Evolutionary conservation across 2,329 filamentous ascomycete species (phyloP).

Genomic region (Arachnomyces sp.): DNA sequence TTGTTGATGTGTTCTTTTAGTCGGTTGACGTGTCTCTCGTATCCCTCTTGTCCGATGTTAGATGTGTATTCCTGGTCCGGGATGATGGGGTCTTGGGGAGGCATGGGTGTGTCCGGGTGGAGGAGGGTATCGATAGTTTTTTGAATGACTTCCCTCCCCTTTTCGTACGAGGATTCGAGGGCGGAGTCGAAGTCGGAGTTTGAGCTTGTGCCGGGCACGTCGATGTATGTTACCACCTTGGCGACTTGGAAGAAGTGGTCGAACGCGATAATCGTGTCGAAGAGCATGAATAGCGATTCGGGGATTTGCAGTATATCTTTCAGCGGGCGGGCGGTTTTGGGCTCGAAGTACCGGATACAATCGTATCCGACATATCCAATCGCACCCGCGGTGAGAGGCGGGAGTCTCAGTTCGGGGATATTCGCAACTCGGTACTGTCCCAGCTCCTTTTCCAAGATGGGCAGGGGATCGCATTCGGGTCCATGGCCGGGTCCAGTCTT

Average conservation of each 20-base stretch:
- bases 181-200: conserved; percentile 42
- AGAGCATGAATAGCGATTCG: conserved; percentile 94
- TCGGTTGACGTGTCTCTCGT: conserved; percentile 76
- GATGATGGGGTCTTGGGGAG: conserved; percentile 63
- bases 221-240: conserved; percentile 87
- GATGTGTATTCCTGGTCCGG: conserved; percentile 74
- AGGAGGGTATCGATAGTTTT: conserved; percentile 64
- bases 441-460: conserved; percentile 72
- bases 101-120: conserved; percentile 65
- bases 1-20: conserved; percentile 85
- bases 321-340: conserved; percentile 82
- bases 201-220: too few species aligned
- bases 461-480: conserved; percentile 73
- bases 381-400: conserved; percentile 80
- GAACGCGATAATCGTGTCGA: conserved; percentile 86
- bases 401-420: conserved; percentile 68
- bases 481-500: conserved; percentile 84
- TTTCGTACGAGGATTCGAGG: conserved; percentile 61
- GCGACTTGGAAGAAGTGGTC: conserved; percentile 90
- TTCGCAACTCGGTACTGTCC: conserved; percentile 69
- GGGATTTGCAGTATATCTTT: conserved; percentile 83
- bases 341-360: conserved; percentile 95
- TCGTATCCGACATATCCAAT: conserved; percentile 97
- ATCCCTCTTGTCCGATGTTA: conserved; percentile 82
- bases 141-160: conserved; percentile 56